phyloP scores from a whole-genome alignment of 257 asterid genomes.

The Solanum piurae region DNA sequence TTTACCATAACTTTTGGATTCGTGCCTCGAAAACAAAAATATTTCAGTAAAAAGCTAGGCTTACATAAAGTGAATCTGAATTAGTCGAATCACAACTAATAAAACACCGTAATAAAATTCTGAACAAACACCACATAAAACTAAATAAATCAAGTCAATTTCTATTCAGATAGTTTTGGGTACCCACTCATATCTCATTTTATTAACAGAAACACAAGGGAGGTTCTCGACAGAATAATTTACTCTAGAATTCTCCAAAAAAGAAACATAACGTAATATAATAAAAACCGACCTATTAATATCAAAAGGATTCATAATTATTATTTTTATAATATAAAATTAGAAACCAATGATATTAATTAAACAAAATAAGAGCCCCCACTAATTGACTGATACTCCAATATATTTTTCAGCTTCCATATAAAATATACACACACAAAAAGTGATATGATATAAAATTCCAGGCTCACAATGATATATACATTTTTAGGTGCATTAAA shows the following conservation, averaged over 20 bases:
- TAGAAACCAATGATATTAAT: not conserved
- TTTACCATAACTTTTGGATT: no score
- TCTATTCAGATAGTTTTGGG: not conserved
- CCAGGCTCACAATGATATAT: not conserved
- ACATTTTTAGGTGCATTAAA: slow-evolving; percentile 7
- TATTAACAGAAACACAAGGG: not conserved
- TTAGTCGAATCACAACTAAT: not conserved
- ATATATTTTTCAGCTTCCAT: not conserved
- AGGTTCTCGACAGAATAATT: not conserved
- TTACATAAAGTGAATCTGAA: not conserved
- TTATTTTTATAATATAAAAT: not conserved
- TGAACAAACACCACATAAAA: no score
- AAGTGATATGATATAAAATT: not conserved
- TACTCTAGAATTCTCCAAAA: not conserved
- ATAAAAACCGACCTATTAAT: not conserved
- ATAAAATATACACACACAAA: not conserved
- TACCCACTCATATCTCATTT: not conserved
- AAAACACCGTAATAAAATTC: no score
- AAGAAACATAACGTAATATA: not conserved
- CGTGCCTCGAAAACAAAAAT: no score
- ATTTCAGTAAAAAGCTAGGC: no score
- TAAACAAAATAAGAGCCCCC: not conserved
- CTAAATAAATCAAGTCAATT: no score
- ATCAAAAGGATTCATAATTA: not conserved
- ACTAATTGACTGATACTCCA: not conserved